Evolutionary conservation across 768 basidiomycete genomes (phyloP), one percentile per base, ranked within the genome.

Genomic region (Kwoniella sp.): DNA sequence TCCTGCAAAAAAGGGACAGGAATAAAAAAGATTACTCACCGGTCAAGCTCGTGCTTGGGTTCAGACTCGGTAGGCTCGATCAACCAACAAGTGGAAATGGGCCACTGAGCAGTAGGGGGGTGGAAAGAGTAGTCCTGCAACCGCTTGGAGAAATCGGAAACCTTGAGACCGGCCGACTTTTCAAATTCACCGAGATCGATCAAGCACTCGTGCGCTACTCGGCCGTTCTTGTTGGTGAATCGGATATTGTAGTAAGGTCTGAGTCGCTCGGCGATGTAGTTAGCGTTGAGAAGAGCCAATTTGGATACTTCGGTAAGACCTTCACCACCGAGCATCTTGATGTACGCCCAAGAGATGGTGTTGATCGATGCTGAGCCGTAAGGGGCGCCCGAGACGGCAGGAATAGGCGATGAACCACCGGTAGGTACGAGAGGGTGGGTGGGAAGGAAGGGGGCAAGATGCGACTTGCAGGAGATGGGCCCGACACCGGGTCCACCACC

Each of bases 51-150:
- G 66, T 93, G 90, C 29, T 96, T 84, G 0, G 91, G 87, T 82
- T 98, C 95, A 0, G 92, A 94, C 81, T 98, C 95, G 1, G 95
- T 98, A 5, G 95, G 95, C 82, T 98, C 95, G 68, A 97, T 96
- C 58, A 96, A 75, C 75, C 75, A 76, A 58, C 75, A 76, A 1
- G 95, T 96, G 22, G 92, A 89, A 68, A 91, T 93, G 5, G 96
- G 96, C 96, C 96, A 98, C 5, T 93, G 93, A 81, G 93, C 95
- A 4, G 96, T 99, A 1, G 96, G 96, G 91, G 63, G 74, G 57
- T 74, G 68, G 66, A 73, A 74, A 25, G 73, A 69, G 61, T 72
- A 73, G 55, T 72, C 74, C 85, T 94, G 94, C 28, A 98, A 84
- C 55, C 96, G 87, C 83, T 99, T 99, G 17, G 93, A 93, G 76